Evolutionary conservation across 371 early-diverging fungal genomes (phyloP).

Genomic region (Apophysomyces trapeziformis): DNA sequence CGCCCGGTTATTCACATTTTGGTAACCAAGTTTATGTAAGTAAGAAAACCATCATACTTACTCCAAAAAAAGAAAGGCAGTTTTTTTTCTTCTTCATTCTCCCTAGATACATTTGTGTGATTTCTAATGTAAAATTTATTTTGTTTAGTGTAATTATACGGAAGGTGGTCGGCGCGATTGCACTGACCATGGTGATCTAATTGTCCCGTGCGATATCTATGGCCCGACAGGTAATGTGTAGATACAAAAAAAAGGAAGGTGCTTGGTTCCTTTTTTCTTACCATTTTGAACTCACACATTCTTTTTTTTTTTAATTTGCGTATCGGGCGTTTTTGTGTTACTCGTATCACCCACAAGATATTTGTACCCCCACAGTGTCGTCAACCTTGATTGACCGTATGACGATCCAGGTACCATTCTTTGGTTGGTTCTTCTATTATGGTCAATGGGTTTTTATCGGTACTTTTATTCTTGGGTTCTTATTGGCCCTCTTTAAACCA

Average conservation of each 20-base stretch:
- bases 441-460: constrained; percentile 59
- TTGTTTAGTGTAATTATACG: constrained; percentile 56
- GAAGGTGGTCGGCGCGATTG: constrained; percentile 41
- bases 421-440: constrained; percentile 61
- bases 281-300: neutral
- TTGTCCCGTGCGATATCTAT: constrained; percentile 58
- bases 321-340: neutral
- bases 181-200: constrained; percentile 45
- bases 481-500: constrained; percentile 24
- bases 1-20: constrained; percentile 64
- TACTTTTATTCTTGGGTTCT: constrained; percentile 42
- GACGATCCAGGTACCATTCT: constrained; percentile 53
- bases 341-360: constrained; percentile 22
- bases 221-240: constrained; percentile 50
- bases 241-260: neutral
- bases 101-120: no score
- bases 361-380: constrained; percentile 65
- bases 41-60: neutral
- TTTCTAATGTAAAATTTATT: neutral
- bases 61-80: no score
- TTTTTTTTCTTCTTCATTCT: no score
- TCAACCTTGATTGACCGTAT: constrained; percentile 57
- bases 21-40: constrained; percentile 65
- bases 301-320: neutral
- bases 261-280: neutral